Evolutionary conservation across 78 protist species (phyloP), one percentile per base, ranked within the genome.

Genomic region (Emiliania huxleyi): DNA sequence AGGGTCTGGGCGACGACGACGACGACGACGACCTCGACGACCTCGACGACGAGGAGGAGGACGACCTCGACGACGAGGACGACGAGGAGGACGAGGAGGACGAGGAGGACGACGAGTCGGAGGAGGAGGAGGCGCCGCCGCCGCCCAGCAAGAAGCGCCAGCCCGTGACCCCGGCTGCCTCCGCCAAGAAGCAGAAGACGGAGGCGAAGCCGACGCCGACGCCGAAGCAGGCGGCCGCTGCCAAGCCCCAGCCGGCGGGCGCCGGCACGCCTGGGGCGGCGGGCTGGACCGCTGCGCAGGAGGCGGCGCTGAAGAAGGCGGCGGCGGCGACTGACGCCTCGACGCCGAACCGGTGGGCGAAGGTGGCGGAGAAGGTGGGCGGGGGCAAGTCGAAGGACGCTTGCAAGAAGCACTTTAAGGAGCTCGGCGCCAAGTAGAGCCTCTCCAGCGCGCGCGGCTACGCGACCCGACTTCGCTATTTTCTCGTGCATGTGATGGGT

Each of bases 351-450:
- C 75, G 75, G 29, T 62, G 75, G 75, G 75, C 75, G n/a, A 21
- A 62, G 75, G 46, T 77, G 48, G 85, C 85, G 29, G 8, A 1
- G 18, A 22, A 35, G 8, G 85, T 77, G n/a, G 85, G 85, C n/a
- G 85, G 85, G 46, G 85, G 85, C 48, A 77, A 77, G 85, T 40
- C 85, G 22, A 15, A 15, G 48, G n/a, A 18, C 29, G 46, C 48
- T 1, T 77, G 85, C 85, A 77, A 77, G 46, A 77, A 77, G 46
- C 85, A 77, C 46, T 37, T 22, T 5, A 77, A 77, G 85, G 85
- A 77, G 25, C 15, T 77, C 37, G 62, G 62, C 62, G 62, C 29
- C 62, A 52, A 52, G 62, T 52, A n/a, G n/a, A n/a, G n/a, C n/a
- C n/a, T n/a, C n/a, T n/a, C n/a, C n/a, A n/a, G n/a, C n/a, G n/a